Conservation (phyloP, 208 protist genomes). For the Novymonas esmeraldas region DNA sequence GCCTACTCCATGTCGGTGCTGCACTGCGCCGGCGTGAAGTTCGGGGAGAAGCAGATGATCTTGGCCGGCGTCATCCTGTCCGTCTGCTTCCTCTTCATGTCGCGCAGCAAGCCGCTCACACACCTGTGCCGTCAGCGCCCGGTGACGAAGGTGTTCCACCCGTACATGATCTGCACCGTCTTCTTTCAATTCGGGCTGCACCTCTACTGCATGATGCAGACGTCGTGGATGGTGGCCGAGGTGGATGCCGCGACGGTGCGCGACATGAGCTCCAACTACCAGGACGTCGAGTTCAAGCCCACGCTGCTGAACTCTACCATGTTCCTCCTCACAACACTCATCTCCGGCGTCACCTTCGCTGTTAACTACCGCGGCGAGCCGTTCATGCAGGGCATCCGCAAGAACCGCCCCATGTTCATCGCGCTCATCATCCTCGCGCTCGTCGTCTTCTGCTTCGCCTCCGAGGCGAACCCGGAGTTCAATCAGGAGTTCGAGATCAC, state of each 20-base stretch:
- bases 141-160: constrained; percentile 94
- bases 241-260: constrained; percentile 61
- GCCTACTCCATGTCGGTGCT: constrained; percentile 98
- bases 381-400: constrained; percentile 93
- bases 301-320: constrained; percentile 97
- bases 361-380: constrained; percentile 98
- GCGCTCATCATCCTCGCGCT: constrained; percentile 73
- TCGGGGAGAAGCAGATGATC: constrained; percentile 98
- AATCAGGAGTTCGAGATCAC: constrained; percentile 91
- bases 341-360: constrained; percentile 96
- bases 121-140: constrained; percentile 93
- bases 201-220: constrained; percentile 91
- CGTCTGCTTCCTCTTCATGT: constrained; percentile 98
- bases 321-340: constrained; percentile 95
- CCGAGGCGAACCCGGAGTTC: constrained; percentile 72
- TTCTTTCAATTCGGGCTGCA: constrained; percentile 97
- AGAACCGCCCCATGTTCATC: constrained; percentile 93
- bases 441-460: constrained; percentile 82
- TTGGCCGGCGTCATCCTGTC: constrained; percentile 94
- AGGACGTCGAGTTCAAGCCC: constrained; percentile 94
- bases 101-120: constrained; percentile 93
- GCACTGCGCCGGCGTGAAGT: constrained; percentile 97
- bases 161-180: constrained; percentile 95
- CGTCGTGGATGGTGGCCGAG: constrained; percentile 73
- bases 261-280: constrained; percentile 56